Percentiles rank a stretch among this genome's conserved stretches.
Conservation (phyloP, 192 early-diverging fungal genomes). For the Glomus cerebriforme region DNA sequence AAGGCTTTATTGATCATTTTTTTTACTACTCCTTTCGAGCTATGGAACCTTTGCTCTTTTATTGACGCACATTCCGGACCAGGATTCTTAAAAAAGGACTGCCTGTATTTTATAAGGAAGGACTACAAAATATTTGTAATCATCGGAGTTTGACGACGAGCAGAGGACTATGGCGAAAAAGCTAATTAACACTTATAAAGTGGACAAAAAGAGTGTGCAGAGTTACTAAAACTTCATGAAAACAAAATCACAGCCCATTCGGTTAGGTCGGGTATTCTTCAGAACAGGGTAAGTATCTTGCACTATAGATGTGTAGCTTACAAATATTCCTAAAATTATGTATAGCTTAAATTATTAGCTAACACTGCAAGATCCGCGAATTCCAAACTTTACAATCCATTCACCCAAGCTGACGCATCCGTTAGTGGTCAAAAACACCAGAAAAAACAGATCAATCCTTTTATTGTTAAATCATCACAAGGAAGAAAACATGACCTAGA, state of each 20-base stretch:
- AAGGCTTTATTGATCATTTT: slow-evolving; percentile 25
- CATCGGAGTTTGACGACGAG: slow-evolving; percentile 14
- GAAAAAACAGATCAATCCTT: slow-evolving; percentile 21
- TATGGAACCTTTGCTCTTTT: slow-evolving; percentile 14
- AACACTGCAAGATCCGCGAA: slow-evolving; percentile 16
- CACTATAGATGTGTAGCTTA: slow-evolving; percentile 21
- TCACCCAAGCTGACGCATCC: slow-evolving; percentile 5
- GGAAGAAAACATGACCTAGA: slow-evolving; percentile 9
- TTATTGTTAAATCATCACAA: not conserved
- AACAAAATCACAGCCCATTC: slow-evolving; percentile 22
- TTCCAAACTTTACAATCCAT: not conserved
- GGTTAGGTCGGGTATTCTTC: slow-evolving; percentile 18
- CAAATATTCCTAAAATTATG: slow-evolving; percentile 13
- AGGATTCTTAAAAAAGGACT: slow-evolving; percentile 25
- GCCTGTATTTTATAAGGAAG: slow-evolving; percentile 19
- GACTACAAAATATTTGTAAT: slow-evolving; percentile 26
- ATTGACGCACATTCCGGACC: slow-evolving; percentile 14
- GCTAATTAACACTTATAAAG: slow-evolving; percentile 22
- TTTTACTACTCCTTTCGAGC: slow-evolving; percentile 8
- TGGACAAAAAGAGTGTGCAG: slow-evolving; percentile 7
- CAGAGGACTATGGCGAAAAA: slow-evolving; percentile 16
- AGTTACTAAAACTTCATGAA: slow-evolving; percentile 18
- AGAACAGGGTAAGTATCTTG: slow-evolving; percentile 24
- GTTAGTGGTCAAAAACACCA: slow-evolving; percentile 10
- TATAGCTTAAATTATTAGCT: slow-evolving; percentile 26